These are phyloP conservation scores for Euphorbia celastroides DNA, from an alignment of 441 rosid genomes.

Conservation along the genomic window DNA sequence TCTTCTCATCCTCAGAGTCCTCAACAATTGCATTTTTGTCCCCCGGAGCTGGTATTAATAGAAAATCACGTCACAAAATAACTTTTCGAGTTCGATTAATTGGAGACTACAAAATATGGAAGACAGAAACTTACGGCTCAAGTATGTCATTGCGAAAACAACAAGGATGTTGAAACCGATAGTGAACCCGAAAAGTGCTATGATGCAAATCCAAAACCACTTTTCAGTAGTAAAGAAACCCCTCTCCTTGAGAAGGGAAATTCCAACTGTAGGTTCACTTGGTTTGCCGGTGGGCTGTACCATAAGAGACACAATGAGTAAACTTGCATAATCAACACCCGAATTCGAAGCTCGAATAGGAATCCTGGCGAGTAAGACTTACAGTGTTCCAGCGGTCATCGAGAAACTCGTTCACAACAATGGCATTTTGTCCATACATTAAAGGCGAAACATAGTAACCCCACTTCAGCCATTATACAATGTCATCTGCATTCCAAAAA, in stretches of 20 bases:
- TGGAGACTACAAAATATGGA: not conserved
- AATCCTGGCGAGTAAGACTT: constrained; percentile 32
- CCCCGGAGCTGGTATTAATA: constrained; percentile 47
- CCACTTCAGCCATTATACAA: constrained; percentile 70
- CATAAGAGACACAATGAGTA: not conserved
- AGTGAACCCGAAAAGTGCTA: constrained; percentile 45
- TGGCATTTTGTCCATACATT: constrained; percentile 92
- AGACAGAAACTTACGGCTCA: constrained; percentile 41
- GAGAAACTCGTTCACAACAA: constrained; percentile 78
- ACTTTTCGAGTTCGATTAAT: not conserved
- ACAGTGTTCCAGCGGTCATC: constrained; percentile 71
- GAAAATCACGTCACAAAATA: not conserved
- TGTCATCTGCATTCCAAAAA: constrained; percentile 45
- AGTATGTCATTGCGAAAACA: constrained; percentile 43
- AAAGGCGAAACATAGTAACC: constrained; percentile 75
- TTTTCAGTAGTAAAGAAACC: constrained; percentile 48
- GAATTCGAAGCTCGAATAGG: not conserved
- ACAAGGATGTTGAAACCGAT: constrained; percentile 47
- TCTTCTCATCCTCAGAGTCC: constrained; percentile 3
- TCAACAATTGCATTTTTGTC: constrained; percentile 18
- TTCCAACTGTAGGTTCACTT: constrained; percentile 41
- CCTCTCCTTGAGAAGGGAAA: constrained; percentile 40
- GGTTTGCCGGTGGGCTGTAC: constrained; percentile 36
- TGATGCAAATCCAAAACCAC: constrained; percentile 55
- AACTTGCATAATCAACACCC: not conserved